Percentiles rank a stretch among this genome's conserved stretches.
These are phyloP conservation scores for Barnettozyma californica DNA, from an alignment of 805 yeast genomes.

Conservation along the genomic window DNA sequence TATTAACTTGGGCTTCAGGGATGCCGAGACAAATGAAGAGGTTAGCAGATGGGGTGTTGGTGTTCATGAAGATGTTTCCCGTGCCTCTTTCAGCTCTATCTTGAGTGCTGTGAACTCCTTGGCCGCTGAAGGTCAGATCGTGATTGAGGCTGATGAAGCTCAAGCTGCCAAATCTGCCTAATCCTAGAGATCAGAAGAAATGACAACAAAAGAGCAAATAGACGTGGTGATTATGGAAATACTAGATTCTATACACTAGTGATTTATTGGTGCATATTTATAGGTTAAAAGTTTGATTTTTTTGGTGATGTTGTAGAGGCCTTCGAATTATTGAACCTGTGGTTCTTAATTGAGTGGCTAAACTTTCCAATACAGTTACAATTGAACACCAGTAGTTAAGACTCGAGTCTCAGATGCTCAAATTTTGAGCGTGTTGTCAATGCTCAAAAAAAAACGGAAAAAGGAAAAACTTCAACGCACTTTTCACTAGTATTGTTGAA, in stretches of 20 bases:
- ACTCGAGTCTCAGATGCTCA: neutral
- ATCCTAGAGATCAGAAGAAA: neutral
- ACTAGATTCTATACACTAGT: neutral
- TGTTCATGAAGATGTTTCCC: slow-evolving; percentile 82
- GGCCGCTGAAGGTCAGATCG: slow-evolving; percentile 20
- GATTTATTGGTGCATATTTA: neutral
- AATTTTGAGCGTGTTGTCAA: neutral
- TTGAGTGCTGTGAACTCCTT: slow-evolving; percentile 54
- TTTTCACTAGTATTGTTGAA: neutral
- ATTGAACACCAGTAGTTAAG: neutral
- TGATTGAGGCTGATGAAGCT: slow-evolving; percentile 8
- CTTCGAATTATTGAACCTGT: neutral
- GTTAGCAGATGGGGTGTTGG: slow-evolving; percentile 82
- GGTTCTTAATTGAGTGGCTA: neutral
- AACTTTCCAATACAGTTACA: neutral
- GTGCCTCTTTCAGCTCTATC: slow-evolving; percentile 71
- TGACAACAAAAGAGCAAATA: neutral
- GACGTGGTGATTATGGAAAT: neutral
- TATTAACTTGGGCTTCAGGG: slow-evolving; percentile 51
- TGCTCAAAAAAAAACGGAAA: neutral
- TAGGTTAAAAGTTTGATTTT: neutral
- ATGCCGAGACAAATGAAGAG: slow-evolving; percentile 36
- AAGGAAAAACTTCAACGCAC: neutral
- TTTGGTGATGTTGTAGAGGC: neutral
- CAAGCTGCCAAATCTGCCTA: slow-evolving; percentile 14